phyloP scores from a whole-genome alignment of 345 rosid genomes.

The Ceriops zippeliana region DNA sequence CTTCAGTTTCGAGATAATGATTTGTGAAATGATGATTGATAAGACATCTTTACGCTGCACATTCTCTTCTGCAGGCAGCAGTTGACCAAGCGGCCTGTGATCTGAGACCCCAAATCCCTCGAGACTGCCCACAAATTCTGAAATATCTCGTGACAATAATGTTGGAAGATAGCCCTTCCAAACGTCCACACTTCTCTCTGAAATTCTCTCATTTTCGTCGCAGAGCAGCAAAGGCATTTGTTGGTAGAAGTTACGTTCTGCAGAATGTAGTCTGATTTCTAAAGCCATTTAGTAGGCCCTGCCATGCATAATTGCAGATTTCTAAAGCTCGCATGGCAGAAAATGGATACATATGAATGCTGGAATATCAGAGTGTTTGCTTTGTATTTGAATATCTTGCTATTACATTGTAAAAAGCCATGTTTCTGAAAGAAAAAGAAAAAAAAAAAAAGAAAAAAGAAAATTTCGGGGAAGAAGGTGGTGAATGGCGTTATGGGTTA shows the following conservation, averaged over 20 bases:
- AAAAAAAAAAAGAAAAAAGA: background rate
- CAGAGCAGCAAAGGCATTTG: slow-evolving; percentile 37
- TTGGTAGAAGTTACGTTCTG: slow-evolving; percentile 33
- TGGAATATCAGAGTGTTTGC: slow-evolving; percentile 7
- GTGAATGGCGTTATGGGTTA: slow-evolving; percentile 5
- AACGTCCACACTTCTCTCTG: slow-evolving; percentile 68
- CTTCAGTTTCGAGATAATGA: slow-evolving; percentile 87
- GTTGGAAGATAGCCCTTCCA: slow-evolving; percentile 84
- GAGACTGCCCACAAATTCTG: slow-evolving; percentile 77
- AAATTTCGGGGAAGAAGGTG: background rate
- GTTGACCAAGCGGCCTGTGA: slow-evolving; percentile 96
- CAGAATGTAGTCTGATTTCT: slow-evolving; percentile 1
- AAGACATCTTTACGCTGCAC: slow-evolving; percentile 80
- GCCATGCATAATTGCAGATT: slow-evolving; percentile 11
- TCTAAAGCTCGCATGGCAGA: slow-evolving; percentile 17
- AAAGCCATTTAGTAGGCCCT: background rate
- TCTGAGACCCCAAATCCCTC: slow-evolving; percentile 80
- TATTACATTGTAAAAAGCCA: background rate
- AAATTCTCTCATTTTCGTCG: slow-evolving; percentile 50
- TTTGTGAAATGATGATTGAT: slow-evolving; percentile 94
- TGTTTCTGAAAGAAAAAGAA: background rate
- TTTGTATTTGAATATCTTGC: slow-evolving; percentile 3
- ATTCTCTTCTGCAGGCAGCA: slow-evolving; percentile 91
- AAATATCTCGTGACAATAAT: slow-evolving; percentile 64
- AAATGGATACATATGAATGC: background rate